phyloP scores from a whole-genome alignment of 2,329 filamentous ascomycete species.

The Alternaria sp. region DNA sequence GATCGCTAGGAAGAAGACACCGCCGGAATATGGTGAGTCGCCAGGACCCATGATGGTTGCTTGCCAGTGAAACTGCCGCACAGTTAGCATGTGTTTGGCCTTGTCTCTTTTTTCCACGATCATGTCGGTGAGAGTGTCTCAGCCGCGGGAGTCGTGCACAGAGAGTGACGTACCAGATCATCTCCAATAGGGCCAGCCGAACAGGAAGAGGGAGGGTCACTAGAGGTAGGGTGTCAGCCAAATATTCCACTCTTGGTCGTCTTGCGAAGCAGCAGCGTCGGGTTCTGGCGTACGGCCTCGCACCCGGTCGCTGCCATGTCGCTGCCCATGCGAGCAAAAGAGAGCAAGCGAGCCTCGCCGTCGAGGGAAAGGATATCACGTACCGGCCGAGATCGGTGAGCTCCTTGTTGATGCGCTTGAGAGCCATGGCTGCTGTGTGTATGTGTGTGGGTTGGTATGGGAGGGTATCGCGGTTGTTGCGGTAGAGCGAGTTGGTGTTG shows the following conservation, averaged over 20 bases:
- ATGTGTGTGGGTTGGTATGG: constrained; percentile 25
- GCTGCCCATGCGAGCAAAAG: constrained; percentile 51
- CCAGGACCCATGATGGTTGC: constrained; percentile 99
- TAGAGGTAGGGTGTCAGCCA: constrained; percentile 57
- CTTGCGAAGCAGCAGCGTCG: constrained; percentile 22
- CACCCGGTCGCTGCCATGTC: constrained; percentile 31
- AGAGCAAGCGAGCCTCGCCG: constrained; percentile 30
- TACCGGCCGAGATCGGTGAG: constrained; percentile 89
- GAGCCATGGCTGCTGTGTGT: constrained; percentile 69
- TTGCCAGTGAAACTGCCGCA: constrained; percentile 95
- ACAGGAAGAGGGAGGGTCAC: constrained; percentile 98
- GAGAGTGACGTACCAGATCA: constrained; percentile 82
- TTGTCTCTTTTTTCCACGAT: constrained; percentile 10
- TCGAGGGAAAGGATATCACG: constrained; percentile 40
- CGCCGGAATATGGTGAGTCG: constrained; percentile 97
- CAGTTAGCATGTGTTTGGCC: constrained; percentile 38
- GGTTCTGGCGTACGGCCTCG: constrained; percentile 38
- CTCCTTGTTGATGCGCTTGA: constrained; percentile 96
- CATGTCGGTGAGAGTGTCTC: constrained; percentile 34
- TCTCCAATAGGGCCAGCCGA: constrained; percentile 96
- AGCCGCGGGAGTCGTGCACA: constrained; percentile 40
- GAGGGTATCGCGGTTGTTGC: constrained; percentile 18
- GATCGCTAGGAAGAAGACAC: constrained; percentile 98
- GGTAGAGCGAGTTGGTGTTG: constrained; percentile 41
- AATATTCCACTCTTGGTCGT: constrained; percentile 4